Conservation (phyloP, 2,329 filamentous ascomycete genomes). For the Ophiostoma ulmi region DNA sequence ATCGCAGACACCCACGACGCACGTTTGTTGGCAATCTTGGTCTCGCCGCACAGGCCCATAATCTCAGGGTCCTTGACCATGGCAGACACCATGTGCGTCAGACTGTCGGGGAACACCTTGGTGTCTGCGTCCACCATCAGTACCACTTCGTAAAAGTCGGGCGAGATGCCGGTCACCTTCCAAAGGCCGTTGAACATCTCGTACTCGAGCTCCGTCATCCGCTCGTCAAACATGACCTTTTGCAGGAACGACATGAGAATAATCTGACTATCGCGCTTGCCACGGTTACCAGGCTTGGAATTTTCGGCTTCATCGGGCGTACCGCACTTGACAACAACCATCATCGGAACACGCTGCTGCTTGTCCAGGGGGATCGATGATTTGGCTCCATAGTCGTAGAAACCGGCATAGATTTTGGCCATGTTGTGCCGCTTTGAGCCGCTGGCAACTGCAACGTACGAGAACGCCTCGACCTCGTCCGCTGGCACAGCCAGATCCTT, state of each 20-base stretch:
- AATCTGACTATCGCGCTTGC: slow-evolving; percentile 98
- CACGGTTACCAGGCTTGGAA: slow-evolving; percentile 90
- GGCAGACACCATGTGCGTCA: slow-evolving; percentile 98
- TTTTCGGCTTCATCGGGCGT: slow-evolving; percentile 78
- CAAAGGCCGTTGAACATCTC: slow-evolving; percentile 99
- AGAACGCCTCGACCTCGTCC: slow-evolving; percentile 82
- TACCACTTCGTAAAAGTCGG: slow-evolving; percentile 95
- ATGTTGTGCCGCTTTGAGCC: slow-evolving; percentile 98
- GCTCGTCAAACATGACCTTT: slow-evolving; percentile 99
- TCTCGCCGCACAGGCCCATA: slow-evolving; percentile 98
- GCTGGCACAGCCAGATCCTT: slow-evolving; percentile 76
- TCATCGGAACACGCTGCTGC: slow-evolving; percentile 96
- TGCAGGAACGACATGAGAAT: slow-evolving; percentile 99
- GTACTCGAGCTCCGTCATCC: slow-evolving; percentile 98
- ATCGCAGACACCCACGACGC: slow-evolving; percentile 95
- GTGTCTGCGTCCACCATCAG: slow-evolving; percentile 99
- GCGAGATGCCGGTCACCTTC: slow-evolving; percentile 97
- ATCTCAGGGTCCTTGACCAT: slow-evolving; percentile 99
- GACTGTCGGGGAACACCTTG: slow-evolving; percentile 95
- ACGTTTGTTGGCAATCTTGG: slow-evolving; percentile 98
- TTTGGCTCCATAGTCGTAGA: slow-evolving; percentile 88
- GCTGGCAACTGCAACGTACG: slow-evolving; percentile 92
- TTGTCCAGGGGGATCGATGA: slow-evolving; percentile 76
- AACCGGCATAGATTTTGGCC: slow-evolving; percentile 96
- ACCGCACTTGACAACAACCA: slow-evolving; percentile 91